These are phyloP conservation scores for Alternaria gansuensis DNA, from an alignment of 2,329 filamentous ascomycete genomes.

Conservation along the genomic window DNA sequence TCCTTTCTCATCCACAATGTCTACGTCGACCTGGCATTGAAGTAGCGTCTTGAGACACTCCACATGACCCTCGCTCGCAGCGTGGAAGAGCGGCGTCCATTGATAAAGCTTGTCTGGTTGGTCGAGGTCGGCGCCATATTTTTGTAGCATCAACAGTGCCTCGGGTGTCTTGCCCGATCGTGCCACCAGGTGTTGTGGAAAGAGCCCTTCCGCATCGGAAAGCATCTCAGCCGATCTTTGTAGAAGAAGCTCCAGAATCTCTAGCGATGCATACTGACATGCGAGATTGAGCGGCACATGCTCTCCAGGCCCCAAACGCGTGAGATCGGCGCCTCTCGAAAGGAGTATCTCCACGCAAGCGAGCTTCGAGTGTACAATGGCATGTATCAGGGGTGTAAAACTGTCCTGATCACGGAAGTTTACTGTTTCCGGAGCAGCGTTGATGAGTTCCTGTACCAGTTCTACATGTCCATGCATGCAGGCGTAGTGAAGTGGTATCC, in stretches of 20 bases:
- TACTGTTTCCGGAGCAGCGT: slow-evolving; percentile 76
- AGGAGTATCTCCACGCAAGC: slow-evolving; percentile 83
- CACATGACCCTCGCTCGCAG: slow-evolving; percentile 94
- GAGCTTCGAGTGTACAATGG: slow-evolving; percentile 86
- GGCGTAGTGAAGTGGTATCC: slow-evolving; percentile 93
- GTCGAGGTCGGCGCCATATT: slow-evolving; percentile 88
- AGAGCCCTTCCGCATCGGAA: slow-evolving; percentile 95
- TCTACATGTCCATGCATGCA: slow-evolving; percentile 91
- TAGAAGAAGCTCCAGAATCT: slow-evolving; percentile 85
- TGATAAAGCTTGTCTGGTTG: slow-evolving; percentile 95
- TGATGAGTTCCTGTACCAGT: slow-evolving; percentile 78
- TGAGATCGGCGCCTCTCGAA: slow-evolving; percentile 79
- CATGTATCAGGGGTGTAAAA: slow-evolving; percentile 94
- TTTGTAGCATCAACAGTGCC: slow-evolving; percentile 79
- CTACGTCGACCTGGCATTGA: slow-evolving; percentile 78
- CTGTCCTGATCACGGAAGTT: slow-evolving; percentile 95
- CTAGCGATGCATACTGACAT: slow-evolving; percentile 88
- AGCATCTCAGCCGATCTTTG: slow-evolving; percentile 81
- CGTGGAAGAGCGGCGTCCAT: slow-evolving; percentile 96
- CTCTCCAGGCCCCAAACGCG: slow-evolving; percentile 84
- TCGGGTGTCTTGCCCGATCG: slow-evolving; percentile 84
- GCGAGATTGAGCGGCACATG: slow-evolving; percentile 95
- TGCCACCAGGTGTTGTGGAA: slow-evolving; percentile 95
- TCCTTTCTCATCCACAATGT: slow-evolving; percentile 88
- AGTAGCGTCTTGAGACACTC: slow-evolving; percentile 84